Base-by-base conservation (phyloP, 2,329 filamentous ascomycete genomes). In the Hypoxylon sp. region DNA sequence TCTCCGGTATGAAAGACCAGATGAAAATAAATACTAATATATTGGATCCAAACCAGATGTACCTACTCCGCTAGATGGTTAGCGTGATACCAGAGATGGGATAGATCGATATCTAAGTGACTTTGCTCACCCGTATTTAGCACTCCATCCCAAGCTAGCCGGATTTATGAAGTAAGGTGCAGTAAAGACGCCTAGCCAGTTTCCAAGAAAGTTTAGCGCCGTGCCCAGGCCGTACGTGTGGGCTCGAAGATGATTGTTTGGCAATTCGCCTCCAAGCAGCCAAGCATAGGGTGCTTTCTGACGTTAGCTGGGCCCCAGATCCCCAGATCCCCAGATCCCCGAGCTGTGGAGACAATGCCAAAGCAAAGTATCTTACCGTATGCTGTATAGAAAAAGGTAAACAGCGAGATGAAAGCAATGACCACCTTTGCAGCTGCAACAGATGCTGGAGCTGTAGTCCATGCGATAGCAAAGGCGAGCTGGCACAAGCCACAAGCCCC, bases 151-250 rank as follows among this genome's bases (percentile, higher is more conserved):
- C 5, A 80, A 72, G 28, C 75, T 74, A 1, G 76, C 75, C 0
- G 78, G 77, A 56, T 80, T 80, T 62, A 80, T 80, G 64, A 80
- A 80, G 56, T 80, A 80, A 0, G 79, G 79, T 3, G 78, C 78
- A 1, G 76, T 79, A 50, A 79, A 76, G 4, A 76, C 76, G 0
- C 75, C 77, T 1, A 79, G 63, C 76, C 78, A 80, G 62, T 77
- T 78, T 5, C 77, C 77, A 7, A 80, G 69, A 60, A 79, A 80
- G 65, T 78, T 78, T 17, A 78, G 43, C 1, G 77, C 78, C 2
- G 78, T 78, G 6, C 74, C 75, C 5, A 79, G 11, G 5, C 78
- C 78, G 52, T 76, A 79, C 2, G 76, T 79, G 62, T 79, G 75
- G 4, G 76, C 75, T 15, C 79, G 77, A 13, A 80, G 73, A 49